phyloP scores from a whole-genome alignment of 1,139 yeast species.

The Saccharomyces hybrid region DNA sequence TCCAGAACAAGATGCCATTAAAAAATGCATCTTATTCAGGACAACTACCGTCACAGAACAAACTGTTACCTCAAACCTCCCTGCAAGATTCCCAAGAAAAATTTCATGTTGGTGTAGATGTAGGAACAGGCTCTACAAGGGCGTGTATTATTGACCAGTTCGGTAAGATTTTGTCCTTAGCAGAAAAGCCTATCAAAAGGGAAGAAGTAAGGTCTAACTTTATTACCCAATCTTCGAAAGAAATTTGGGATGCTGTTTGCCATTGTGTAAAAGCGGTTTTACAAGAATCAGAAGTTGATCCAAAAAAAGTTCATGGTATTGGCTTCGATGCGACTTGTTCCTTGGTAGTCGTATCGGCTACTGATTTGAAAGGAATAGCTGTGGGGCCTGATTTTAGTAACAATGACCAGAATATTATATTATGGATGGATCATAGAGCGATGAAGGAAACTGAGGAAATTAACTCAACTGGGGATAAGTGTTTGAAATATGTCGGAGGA shows the following conservation, averaged over 20 bases:
- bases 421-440: constrained; percentile 99
- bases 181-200: constrained; percentile 72
- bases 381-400: constrained; percentile 88
- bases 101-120: constrained; percentile 89
- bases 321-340: constrained; percentile 98
- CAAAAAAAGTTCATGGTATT: constrained; percentile 64
- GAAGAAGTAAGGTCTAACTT: constrained; percentile 63
- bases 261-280: constrained; percentile 70
- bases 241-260: constrained; percentile 86
- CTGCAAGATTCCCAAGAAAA: constrained; percentile 2
- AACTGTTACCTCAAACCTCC: background rate
- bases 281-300: constrained; percentile 65
- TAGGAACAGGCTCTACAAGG: constrained; percentile 94
- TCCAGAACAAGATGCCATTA: background rate
- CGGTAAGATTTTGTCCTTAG: constrained; percentile 75
- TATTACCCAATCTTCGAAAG: constrained; percentile 82
- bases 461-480: constrained; percentile 70
- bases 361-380: constrained; percentile 62
- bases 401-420: constrained; percentile 66
- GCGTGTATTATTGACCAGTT: constrained; percentile 81
- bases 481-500: constrained; percentile 90
- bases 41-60: background rate
- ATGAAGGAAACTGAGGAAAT: constrained; percentile 74
- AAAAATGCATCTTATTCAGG: background rate
- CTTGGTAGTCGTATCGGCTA: constrained; percentile 66